phyloP scores from a whole-genome alignment of 1,139 yeast species.

The Kluyveromyces marxianus region DNA sequence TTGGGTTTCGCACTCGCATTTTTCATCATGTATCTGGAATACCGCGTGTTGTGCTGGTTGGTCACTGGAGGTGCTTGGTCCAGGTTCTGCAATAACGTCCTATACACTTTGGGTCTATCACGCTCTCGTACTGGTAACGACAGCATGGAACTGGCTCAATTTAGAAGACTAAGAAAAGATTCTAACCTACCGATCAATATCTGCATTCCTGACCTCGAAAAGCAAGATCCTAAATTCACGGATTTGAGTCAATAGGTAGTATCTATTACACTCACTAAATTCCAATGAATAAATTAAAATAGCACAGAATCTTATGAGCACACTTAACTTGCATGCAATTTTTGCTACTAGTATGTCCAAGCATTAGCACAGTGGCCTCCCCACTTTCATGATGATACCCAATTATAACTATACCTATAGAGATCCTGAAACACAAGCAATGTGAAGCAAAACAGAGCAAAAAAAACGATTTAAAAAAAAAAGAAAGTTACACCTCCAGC shows the following conservation, averaged over 20 bases:
- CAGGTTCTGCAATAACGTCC: slow-evolving; percentile 5
- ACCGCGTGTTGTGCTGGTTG: slow-evolving; percentile 46
- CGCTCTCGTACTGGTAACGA: slow-evolving; percentile 1
- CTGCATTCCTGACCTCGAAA: slow-evolving; percentile 16
- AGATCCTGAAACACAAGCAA: no score
- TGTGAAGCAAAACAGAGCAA: no score
- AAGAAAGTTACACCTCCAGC: no score
- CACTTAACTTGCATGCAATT: no score
- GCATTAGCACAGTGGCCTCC: no score
- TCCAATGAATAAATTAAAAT: neutral
- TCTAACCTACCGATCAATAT: slow-evolving; percentile 16
- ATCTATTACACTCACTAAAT: neutral
- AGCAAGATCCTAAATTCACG: slow-evolving; percentile 12
- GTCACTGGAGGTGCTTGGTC: slow-evolving; percentile 14
- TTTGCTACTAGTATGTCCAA: no score
- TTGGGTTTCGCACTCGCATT: slow-evolving; percentile 59
- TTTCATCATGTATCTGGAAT: slow-evolving; percentile 52
- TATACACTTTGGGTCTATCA: slow-evolving; percentile 6
- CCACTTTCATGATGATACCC: no score
- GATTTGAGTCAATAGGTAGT: slow-evolving; percentile 11
- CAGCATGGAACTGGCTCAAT: slow-evolving; percentile 9
- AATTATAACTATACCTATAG: no score
- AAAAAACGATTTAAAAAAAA: no score
- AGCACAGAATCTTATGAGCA: no score
- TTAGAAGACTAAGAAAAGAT: slow-evolving; percentile 19